Conservation (phyloP, 768 basidiomycete species). For the Boletus speciosus region DNA sequence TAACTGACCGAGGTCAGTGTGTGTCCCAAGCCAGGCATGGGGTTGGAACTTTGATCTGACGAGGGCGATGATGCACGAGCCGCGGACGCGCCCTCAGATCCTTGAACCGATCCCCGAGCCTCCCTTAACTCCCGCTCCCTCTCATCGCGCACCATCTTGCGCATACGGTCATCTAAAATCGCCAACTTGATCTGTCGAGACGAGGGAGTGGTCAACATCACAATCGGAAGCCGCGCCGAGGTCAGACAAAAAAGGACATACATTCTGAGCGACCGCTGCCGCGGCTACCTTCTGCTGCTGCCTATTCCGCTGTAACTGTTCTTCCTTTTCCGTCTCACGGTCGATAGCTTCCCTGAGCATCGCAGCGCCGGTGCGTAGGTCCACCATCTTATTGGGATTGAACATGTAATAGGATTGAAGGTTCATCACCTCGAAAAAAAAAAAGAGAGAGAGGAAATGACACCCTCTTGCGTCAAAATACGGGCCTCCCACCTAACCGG, state of each 20-base stretch:
- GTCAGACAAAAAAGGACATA: slow-evolving; percentile 19
- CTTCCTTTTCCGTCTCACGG: slow-evolving; percentile 46
- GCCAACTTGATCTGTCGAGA: slow-evolving; percentile 64
- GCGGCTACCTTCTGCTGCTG: slow-evolving; percentile 58
- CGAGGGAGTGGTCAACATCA: neutral
- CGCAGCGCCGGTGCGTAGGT: slow-evolving; percentile 59
- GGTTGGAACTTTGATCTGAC: neutral
- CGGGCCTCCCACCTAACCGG: no score
- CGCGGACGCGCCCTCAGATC: neutral
- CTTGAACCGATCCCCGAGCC: slow-evolving; percentile 34
- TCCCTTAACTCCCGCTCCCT: slow-evolving; percentile 53
- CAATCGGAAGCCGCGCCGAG: neutral
- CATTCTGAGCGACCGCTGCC: slow-evolving; percentile 55
- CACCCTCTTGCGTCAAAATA: neutral
- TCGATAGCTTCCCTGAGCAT: slow-evolving; percentile 64
- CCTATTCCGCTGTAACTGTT: slow-evolving; percentile 44
- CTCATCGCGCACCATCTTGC: slow-evolving; percentile 51
- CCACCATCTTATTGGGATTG: slow-evolving; percentile 46
- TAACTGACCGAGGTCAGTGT: slow-evolving; percentile 7
- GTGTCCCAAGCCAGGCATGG: slow-evolving; percentile 29
- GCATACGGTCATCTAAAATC: slow-evolving; percentile 74
- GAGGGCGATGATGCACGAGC: neutral
- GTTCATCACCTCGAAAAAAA: slow-evolving; percentile 48
- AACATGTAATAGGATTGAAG: slow-evolving; percentile 77
- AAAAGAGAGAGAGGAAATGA: no score